Evolutionary conservation across 2,329 filamentous ascomycete species (phyloP).

Genomic region (Diaporthe sp.): DNA sequence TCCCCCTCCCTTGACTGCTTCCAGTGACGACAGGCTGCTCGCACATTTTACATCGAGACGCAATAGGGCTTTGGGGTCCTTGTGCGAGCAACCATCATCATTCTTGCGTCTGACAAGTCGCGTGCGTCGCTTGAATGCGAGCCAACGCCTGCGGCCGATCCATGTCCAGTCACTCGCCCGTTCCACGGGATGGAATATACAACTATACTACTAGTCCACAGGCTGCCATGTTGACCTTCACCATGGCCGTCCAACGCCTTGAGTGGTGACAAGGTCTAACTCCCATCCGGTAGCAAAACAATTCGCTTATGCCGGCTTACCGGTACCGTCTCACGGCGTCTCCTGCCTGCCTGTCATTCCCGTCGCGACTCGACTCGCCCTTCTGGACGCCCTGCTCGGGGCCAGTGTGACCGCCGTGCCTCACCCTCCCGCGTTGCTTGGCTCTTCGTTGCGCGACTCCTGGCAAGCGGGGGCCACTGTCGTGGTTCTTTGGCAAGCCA

Average conservation of each 20-base stretch:
- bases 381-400: not conserved
- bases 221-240: conserved; percentile 12
- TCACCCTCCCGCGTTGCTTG: not conserved
- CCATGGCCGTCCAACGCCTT: not conserved
- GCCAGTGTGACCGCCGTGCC: conserved; percentile 5
- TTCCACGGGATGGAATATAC: conserved; percentile 10
- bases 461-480: not conserved
- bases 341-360: not conserved
- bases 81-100: not conserved
- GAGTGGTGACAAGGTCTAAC: not conserved
- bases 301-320: conserved; percentile 25
- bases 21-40: not conserved
- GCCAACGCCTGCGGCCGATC: not conserved
- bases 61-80: not conserved
- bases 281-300: conserved; percentile 10
- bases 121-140: conserved; percentile 15
- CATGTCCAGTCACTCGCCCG: not conserved
- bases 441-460: conserved; percentile 9
- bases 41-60: not conserved
- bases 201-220: not conserved
- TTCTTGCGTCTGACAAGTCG: conserved; percentile 26
- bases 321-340: conserved; percentile 28
- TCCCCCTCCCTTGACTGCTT: not conserved
- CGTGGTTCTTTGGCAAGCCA: conserved; percentile 18
- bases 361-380: conserved; percentile 4